phyloP scores from a whole-genome alignment of 768 basidiomycete species.

The Tulasnella sp. region DNA sequence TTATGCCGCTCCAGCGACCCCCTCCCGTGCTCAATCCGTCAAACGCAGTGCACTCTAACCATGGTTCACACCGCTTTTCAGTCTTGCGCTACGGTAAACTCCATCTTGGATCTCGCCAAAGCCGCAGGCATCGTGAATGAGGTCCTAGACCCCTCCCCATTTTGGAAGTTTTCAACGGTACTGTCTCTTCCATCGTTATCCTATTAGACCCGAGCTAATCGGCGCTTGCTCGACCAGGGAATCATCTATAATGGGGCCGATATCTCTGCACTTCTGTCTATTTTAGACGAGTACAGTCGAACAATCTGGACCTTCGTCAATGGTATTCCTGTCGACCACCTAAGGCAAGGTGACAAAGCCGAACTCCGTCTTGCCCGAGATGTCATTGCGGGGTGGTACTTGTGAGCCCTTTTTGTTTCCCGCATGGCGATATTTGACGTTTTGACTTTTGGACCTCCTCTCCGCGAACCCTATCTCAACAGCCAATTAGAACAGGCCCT shows the following conservation, averaged over 20 bases:
- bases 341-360: background rate
- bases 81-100: background rate
- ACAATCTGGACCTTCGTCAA: slow-evolving; percentile 7
- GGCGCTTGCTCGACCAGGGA: background rate
- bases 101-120: slow-evolving; percentile 5
- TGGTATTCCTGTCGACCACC: background rate
- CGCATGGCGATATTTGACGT: background rate
- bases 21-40: background rate
- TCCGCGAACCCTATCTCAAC: background rate
- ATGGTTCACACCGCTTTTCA: background rate
- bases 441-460: background rate
- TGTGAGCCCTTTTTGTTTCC: background rate
- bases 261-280: background rate
- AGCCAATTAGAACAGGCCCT: slow-evolving; percentile 19
- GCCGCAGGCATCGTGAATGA: background rate
- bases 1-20: slow-evolving; percentile 2
- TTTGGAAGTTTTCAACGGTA: background rate
- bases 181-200: background rate
- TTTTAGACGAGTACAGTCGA: background rate
- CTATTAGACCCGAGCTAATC: background rate
- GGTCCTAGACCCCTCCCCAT: background rate
- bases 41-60: background rate
- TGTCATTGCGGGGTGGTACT: slow-evolving; percentile 6
- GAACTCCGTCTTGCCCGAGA: background rate
- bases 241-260: background rate